phyloP scores from a whole-genome alignment of 768 basidiomycete species.

The Rhodotorula taiwanensis region DNA sequence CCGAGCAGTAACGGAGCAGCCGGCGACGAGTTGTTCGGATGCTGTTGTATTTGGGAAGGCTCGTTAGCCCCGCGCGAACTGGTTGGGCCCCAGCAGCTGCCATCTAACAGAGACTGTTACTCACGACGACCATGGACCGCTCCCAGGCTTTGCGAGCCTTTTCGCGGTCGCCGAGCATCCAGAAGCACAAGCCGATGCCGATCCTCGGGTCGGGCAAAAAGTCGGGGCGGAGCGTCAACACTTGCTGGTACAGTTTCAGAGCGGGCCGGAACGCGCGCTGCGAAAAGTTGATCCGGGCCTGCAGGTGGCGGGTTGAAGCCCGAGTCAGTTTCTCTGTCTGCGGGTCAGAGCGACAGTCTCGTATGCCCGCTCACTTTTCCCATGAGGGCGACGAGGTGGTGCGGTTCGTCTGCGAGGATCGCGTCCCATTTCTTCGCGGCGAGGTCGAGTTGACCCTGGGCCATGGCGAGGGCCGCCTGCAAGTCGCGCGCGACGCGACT shows the following conservation, averaged over 20 bases:
- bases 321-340: too few species aligned
- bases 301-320: background rate
- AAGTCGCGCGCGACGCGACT: constrained; percentile 40
- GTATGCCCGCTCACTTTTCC: constrained; percentile 66
- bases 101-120: too few species aligned
- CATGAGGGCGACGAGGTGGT: constrained; percentile 76
- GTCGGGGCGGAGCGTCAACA: constrained; percentile 65
- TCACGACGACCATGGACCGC: constrained; percentile 72
- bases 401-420: constrained; percentile 68
- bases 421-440: constrained; percentile 74
- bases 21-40: constrained; percentile 48
- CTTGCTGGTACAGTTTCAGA: constrained; percentile 75
- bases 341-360: too few species aligned
- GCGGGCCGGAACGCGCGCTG: constrained; percentile 69
- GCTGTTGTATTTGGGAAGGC: background rate
- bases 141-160: constrained; percentile 87
- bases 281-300: constrained; percentile 81
- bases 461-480: constrained; percentile 68
- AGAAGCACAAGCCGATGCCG: constrained; percentile 88
- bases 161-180: constrained; percentile 74
- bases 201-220: constrained; percentile 89
- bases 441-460: constrained; percentile 70
- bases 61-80: background rate
- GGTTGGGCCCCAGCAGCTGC: too few species aligned
- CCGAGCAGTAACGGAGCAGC: constrained; percentile 75